Percentiles rank a stretch among this genome's conserved stretches.
These are phyloP conservation scores for Panellus pusillus DNA, from an alignment of 768 basidiomycete genomes.

Conservation along the genomic window DNA sequence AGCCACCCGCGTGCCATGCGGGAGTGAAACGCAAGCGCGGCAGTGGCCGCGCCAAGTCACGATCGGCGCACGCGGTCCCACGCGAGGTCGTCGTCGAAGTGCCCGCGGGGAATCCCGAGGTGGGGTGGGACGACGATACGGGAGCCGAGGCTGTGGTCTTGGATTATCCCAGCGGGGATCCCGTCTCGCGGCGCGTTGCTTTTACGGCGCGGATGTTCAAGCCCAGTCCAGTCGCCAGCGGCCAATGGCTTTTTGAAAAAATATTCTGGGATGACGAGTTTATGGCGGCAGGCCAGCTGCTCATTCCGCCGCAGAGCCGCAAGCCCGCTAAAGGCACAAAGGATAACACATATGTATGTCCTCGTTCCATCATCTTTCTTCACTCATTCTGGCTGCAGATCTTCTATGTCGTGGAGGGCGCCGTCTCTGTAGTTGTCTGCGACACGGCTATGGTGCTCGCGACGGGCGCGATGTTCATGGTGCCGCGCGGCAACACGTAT, in stretches of 20 bases:
- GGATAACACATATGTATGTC: slow-evolving; percentile 89
- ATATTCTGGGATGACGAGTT: slow-evolving; percentile 90
- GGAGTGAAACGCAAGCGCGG: too few species aligned
- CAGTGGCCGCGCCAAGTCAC: too few species aligned
- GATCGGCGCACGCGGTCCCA: background rate
- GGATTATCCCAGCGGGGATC: slow-evolving; percentile 61
- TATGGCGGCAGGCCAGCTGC: slow-evolving; percentile 86
- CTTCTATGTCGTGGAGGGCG: slow-evolving; percentile 80
- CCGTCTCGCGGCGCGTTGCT: slow-evolving; percentile 77
- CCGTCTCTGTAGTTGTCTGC: slow-evolving; percentile 83
- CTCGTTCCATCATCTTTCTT: background rate
- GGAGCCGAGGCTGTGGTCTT: slow-evolving; percentile 62
- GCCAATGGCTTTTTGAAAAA: slow-evolving; percentile 87
- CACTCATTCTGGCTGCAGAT: slow-evolving; percentile 29
- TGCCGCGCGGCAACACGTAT: slow-evolving; percentile 92
- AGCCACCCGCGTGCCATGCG: background rate
- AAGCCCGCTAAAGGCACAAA: slow-evolving; percentile 89
- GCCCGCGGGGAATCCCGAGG: slow-evolving; percentile 48
- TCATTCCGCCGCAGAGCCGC: slow-evolving; percentile 69
- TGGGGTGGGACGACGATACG: slow-evolving; percentile 90
- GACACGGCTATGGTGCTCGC: slow-evolving; percentile 74
- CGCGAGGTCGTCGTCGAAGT: slow-evolving; percentile 30
- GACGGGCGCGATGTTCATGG: slow-evolving; percentile 83
- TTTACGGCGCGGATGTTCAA: slow-evolving; percentile 71
- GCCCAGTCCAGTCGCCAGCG: slow-evolving; percentile 44